A percentile compares a stretch with the other conserved stretches of the same genome.
Conservation (phyloP, 2,329 filamentous ascomycete species). For the Ophiosphaerella korrae region DNA sequence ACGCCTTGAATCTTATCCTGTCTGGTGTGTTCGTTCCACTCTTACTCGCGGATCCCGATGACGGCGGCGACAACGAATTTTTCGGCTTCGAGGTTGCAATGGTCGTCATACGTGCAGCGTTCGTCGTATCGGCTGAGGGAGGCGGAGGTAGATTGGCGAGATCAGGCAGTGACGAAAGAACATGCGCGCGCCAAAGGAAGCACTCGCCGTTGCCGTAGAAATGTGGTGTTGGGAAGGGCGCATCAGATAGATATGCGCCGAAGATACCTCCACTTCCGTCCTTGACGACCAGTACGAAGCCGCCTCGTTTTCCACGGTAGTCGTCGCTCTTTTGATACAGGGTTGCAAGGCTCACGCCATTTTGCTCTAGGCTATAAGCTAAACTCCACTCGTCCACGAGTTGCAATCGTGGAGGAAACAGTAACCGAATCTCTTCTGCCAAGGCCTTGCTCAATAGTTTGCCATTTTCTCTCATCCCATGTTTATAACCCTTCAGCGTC, state of each 20-base stretch:
- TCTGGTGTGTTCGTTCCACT: slow-evolving; percentile 66
- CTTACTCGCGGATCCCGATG: slow-evolving; percentile 38
- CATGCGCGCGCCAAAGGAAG: slow-evolving; percentile 82
- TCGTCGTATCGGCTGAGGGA: slow-evolving; percentile 68
- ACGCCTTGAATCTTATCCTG: slow-evolving; percentile 91
- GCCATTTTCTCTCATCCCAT: slow-evolving; percentile 63
- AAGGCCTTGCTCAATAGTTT: slow-evolving; percentile 73
- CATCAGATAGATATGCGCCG: slow-evolving; percentile 91
- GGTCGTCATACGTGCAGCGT: slow-evolving; percentile 66
- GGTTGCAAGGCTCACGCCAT: slow-evolving; percentile 85
- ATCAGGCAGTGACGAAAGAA: slow-evolving; percentile 60
- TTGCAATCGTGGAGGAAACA: slow-evolving; percentile 85
- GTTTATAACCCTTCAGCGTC: slow-evolving; percentile 68
- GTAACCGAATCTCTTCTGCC: slow-evolving; percentile 89
- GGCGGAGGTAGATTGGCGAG: slow-evolving; percentile 68
- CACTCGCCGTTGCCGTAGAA: slow-evolving; percentile 98
- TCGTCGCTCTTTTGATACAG: slow-evolving; percentile 79
- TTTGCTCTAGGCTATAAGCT: slow-evolving; percentile 86
- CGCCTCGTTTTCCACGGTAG: slow-evolving; percentile 71
- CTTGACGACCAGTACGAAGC: slow-evolving; percentile 86
- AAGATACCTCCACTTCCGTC: slow-evolving; percentile 83
- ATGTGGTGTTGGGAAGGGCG: slow-evolving; percentile 77
- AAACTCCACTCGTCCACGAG: slow-evolving; percentile 86
- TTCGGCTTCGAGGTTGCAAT: slow-evolving; percentile 41
- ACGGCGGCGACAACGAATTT: slow-evolving; percentile 34